Base-by-base conservation (phyloP, 2,329 filamentous ascomycete genomes). In the Alternaria triticina region DNA sequence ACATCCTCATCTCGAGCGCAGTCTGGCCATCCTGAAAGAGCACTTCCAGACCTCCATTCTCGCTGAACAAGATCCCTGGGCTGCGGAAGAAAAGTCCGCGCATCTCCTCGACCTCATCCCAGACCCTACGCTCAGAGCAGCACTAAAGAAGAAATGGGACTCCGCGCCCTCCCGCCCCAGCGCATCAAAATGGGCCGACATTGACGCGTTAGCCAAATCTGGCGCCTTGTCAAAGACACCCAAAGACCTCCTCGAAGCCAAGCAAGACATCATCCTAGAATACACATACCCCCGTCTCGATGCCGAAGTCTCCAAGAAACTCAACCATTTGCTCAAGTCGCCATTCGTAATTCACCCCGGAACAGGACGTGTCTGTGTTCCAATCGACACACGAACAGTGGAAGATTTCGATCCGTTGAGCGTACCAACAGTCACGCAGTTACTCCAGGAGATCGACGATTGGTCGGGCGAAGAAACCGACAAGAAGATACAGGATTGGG, bases 241-340 rank as follows among this genome's bases (percentile, higher is more conserved):
- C 0, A 88, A 86, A 66, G 88, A 90, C 3, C 86, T 99, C 12
- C 86, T 91, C 9, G 93, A 97, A 74, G 93, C 94, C 22, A 98
- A 97, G 82, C 94, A 97, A 79, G 96, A 98, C 77, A 92, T 99
- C 65, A 90, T 98, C 4, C 88, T 99, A 28, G 96, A 99, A 82
- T 98, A 99, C 82, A 97, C 96, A 7, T 99, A 99, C 80, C 96
- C 96, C 4, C 91, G 96, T 43, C 91, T 99, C 58, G 96, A 99
- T 84, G 94, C 96, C 65, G 94, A 97, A 80, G 96, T 99, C 77
- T 96, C 92, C 77, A 98, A 98, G 85, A 97, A 97, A 79, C 88
- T 97, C 61, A 98, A 97, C 83, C 96, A 99, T 86, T 88, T 99
- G 86, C 89, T 99, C 72, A 99, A 99, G 80, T 94, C 91, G 66